Base-by-base conservation (phyloP, 345 rosid species). In the Eucalyptus globulus region DNA sequence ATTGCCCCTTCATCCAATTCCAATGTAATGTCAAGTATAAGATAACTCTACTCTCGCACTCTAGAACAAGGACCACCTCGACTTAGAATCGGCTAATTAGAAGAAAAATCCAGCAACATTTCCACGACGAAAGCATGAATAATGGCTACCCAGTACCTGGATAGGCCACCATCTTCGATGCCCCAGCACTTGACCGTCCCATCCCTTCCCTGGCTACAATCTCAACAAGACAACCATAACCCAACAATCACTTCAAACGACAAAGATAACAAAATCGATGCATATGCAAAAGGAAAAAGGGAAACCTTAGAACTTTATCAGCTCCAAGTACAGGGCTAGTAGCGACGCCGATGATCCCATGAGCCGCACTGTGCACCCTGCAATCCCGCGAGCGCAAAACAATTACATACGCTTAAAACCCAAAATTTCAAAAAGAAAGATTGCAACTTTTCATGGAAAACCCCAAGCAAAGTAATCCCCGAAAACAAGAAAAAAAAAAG, bases 101-200 rank as follows among this genome's bases (percentile, higher is more conserved):
- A 62, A 62, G 37, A 54, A 54, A 60, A 67, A 67, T 37, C 49
- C 51, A 65, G 47, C 31, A 62, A 43, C 85, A 87, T 87, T 76
- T 76, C 85, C 47, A 76, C 5, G 3, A 76, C 0, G 5, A 76
- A 11, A 76, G 29, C 85, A 76, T 76, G 29, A 44, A 76, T 76
- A 72, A 72, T 50, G 37, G 54, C 29, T 24, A 86, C 45, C 8
- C 56, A 43, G 54, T 90, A 96, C 99, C 99, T 95, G 67, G 98
- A 94, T 17, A 97, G 91, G 91, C 96, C 99, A 88, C 98, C 98
- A 90, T 95, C 95, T 89, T 90, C 95, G 72, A 98, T 90, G 92
- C 94, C 98, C 99, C 99, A 98, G 89, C 94, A 93, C 94, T 98
- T 97, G 5, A 97, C 96, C 91, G 97, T 96, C 91, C 99, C 99